A percentile compares a stretch with the other conserved stretches of the same genome.
phyloP scores from a whole-genome alignment of 2,329 filamentous ascomycete species.

The Paecilomyces sp. region DNA sequence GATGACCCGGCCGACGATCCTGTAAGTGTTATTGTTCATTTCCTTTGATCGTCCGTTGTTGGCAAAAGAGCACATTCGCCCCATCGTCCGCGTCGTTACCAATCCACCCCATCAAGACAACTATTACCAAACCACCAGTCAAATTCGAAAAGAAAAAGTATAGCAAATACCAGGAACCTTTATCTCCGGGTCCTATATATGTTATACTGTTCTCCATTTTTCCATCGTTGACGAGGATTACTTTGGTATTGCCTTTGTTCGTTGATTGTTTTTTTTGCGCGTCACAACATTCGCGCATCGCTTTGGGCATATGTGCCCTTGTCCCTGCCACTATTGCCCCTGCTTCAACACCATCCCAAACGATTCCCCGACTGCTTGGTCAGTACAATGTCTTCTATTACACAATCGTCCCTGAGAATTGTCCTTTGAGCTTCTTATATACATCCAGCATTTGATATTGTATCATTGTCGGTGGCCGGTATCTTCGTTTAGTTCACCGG shows the following conservation, averaged over 20 bases:
- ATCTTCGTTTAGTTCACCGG: neutral
- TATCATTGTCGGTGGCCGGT: neutral
- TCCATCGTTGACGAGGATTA: neutral
- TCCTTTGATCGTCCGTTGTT: conserved; percentile 10
- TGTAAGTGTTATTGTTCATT: conserved; percentile 30
- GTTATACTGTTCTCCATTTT: neutral
- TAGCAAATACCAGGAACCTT: neutral
- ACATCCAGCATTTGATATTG: neutral
- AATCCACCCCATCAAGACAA: neutral
- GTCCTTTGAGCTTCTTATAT: neutral
- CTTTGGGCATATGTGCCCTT: conserved; percentile 9
- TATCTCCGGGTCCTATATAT: neutral
- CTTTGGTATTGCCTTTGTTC: neutral
- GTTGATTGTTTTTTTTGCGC: conserved; percentile 12
- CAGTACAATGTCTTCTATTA: neutral
- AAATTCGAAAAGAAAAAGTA: neutral
- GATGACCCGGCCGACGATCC: conserved; percentile 41
- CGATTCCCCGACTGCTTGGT: neutral
- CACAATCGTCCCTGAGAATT: neutral
- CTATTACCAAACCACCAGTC: neutral
- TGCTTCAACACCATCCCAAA: neutral
- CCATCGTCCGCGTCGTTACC: neutral
- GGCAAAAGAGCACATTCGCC: neutral
- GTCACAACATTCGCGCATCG: conserved; percentile 16
- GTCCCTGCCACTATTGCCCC: neutral